phyloP scores from a whole-genome alignment of 2,329 filamentous ascomycete species.

The Stachybotrys chlorohalonatus region DNA sequence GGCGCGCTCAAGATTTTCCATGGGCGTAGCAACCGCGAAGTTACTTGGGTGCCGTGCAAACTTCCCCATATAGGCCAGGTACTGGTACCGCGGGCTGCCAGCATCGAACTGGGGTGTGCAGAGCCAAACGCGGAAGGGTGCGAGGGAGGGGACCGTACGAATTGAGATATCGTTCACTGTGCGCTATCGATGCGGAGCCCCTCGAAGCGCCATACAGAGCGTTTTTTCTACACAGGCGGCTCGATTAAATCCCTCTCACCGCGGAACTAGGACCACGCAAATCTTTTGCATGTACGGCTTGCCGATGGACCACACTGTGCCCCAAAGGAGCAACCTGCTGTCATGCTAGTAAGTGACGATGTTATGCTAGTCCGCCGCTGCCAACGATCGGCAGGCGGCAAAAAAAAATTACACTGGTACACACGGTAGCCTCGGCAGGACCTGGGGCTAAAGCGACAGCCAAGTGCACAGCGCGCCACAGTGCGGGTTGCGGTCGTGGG shows the following conservation, averaged over 20 bases:
- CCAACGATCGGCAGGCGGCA: not conserved
- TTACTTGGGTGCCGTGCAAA: not conserved
- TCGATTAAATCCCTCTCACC: not conserved
- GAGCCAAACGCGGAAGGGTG: constrained; percentile 6
- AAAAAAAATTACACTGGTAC: not conserved
- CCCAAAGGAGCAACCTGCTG: not conserved
- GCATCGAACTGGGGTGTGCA: not conserved
- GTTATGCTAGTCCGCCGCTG: not conserved
- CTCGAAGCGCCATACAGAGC: not conserved
- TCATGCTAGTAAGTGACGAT: not conserved
- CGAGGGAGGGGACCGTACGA: constrained; percentile 14
- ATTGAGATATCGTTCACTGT: constrained; percentile 7
- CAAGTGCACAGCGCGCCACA: not conserved
- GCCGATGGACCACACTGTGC: not conserved
- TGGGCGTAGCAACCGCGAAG: not conserved
- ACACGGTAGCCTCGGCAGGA: not conserved
- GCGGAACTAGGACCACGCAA: not conserved
- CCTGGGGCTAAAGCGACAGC: not conserved
- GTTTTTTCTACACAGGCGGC: not conserved
- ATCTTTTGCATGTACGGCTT: not conserved
- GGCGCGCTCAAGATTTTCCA: not conserved
- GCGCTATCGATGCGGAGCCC: not conserved
- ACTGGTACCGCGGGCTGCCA: not conserved
- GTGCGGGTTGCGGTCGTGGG: not conserved
- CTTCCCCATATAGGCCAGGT: not conserved